A percentile compares a stretch with the other conserved stretches of the same genome.
Evolutionary conservation across 345 rosid genomes (phyloP).

Genomic region (Cardiospermum halicacabum): DNA sequence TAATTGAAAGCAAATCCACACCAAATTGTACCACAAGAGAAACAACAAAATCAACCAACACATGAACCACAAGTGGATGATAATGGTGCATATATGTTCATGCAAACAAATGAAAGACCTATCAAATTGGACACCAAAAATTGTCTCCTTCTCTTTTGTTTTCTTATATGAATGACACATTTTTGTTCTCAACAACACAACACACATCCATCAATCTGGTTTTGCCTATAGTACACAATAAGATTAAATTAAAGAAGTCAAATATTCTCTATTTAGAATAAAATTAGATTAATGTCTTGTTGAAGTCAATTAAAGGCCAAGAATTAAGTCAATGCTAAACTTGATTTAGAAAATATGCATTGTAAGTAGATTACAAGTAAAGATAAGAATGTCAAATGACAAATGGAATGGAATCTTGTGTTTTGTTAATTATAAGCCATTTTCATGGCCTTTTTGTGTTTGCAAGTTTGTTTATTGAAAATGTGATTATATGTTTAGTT

Average conservation of each 20-base stretch:
- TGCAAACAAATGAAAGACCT: no score
- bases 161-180: slow-evolving; percentile 2
- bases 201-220: no score
- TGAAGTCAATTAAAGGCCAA: neutral
- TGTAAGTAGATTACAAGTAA: neutral
- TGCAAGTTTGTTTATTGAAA: neutral
- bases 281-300: no score
- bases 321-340: neutral
- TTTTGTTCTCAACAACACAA: neutral
- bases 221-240: no score
- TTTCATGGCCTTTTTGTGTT: neutral
- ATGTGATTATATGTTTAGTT: no score
- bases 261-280: no score
- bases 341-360: neutral
- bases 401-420: neutral
- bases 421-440: neutral
- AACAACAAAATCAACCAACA: no score
- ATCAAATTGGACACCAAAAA: no score
- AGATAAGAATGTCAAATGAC: neutral
- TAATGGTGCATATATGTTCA: neutral
- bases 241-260: no score
- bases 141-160: slow-evolving; percentile 17
- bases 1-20: no score
- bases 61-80: no score
- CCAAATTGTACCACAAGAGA: no score